Base-by-base conservation (phyloP, 2,329 filamentous ascomycete genomes). In the Leptographium radiaticola region DNA sequence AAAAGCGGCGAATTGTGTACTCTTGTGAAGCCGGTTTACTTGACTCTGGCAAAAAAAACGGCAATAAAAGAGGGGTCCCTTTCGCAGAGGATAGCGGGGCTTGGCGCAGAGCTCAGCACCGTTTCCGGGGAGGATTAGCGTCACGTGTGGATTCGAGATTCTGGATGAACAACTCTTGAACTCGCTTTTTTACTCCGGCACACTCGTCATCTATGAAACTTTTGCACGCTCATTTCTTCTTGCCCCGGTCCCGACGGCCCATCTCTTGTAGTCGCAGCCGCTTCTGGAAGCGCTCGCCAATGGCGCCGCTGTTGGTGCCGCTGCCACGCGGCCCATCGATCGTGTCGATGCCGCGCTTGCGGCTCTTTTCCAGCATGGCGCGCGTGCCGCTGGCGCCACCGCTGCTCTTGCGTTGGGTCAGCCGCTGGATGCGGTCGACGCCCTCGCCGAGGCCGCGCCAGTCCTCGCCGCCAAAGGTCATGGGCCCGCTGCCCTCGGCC, bases 391-490 rank as follows among this genome's bases (percentile, higher is more conserved):
- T 66, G 60, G 74, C 73, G 49, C 75, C 66, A 59, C 74, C 73
- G 39, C 74, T 18, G 38, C 74, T 75, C 67, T 82, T 87, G 64
- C 80, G 79, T 68, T 81, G 81, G 8, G 90, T 96, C 63, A 95
- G 73, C 58, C 83, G 77, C 61, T 89, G 85, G 68, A 96, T 95
- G 46, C 91, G 78, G 69, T 95, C 88, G 51, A 90, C 80, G 9
- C 89, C 89, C 65, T 90, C 84, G 54, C 87, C 88, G 46, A 98
- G 72, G 31, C 86, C 83, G 59, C 84, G 80, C 88, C 89, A 97
- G 65, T 97, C 93, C 70, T 97, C 93, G 51, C 93, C 93, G 57
- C 91, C 91, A 70, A 81, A 82, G 62, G 72, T 70, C 87, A 96
- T 68, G 75, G 83, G 70, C 62, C 71, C 65, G 59, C 67, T 67